Conservation (phyloP, 495 filamentous ascomycete species). For the Podospora sp. region DNA sequence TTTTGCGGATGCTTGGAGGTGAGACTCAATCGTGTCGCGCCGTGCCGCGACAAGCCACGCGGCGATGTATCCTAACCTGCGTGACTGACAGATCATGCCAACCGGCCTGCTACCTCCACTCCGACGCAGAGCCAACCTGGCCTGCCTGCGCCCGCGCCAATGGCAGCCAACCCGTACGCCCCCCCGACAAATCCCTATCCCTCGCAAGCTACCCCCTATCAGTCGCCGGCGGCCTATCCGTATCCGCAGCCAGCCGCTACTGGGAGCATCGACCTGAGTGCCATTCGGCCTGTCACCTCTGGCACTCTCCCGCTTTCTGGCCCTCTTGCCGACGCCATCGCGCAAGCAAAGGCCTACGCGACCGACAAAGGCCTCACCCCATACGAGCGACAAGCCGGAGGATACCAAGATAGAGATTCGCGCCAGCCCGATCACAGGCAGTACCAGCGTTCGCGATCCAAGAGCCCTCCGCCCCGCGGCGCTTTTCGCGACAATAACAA, state of each 20-base stretch:
- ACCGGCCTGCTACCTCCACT: conserved; percentile 37
- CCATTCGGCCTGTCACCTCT: conserved; percentile 70
- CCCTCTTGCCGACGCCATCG: conserved; percentile 63
- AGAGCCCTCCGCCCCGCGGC: conserved; percentile 62
- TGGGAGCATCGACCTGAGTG: conserved; percentile 72
- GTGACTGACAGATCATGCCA: conserved; percentile 29
- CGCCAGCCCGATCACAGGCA: conserved; percentile 47
- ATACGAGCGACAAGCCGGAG: conserved; percentile 47
- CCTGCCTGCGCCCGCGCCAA: conserved; percentile 34
- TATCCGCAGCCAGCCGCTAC: conserved; percentile 69
- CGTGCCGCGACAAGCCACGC: background rate
- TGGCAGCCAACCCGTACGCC: conserved; percentile 24
- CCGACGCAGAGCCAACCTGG: conserved; percentile 51
- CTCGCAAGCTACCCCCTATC: conserved; percentile 45
- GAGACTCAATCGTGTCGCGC: background rate
- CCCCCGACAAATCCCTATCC: conserved; percentile 38
- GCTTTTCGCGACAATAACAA: conserved; percentile 71
- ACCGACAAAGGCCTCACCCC: conserved; percentile 66
- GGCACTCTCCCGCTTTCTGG: conserved; percentile 65
- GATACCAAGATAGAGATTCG: conserved; percentile 21
- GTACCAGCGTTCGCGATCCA: conserved; percentile 68
- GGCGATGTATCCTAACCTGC: background rate
- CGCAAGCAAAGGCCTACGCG: conserved; percentile 70
- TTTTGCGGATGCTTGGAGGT: conserved; percentile 30
- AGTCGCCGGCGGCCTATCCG: conserved; percentile 47